phyloP scores from a whole-genome alignment of 371 early-diverging fungal genomes.

The Mucor saturninus region DNA sequence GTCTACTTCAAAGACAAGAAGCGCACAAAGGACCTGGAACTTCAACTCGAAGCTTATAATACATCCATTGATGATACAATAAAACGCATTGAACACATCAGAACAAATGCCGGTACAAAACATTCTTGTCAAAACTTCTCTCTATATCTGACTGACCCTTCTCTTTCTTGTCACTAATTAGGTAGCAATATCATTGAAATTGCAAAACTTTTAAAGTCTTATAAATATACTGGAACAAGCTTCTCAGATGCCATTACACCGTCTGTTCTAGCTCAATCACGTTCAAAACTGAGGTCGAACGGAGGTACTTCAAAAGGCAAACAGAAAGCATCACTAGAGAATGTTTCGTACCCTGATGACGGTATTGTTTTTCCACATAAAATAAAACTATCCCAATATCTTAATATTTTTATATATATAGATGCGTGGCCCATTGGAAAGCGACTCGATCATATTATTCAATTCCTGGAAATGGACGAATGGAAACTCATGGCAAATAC shows the following conservation, averaged over 20 bases:
- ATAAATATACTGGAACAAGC: constrained; percentile 39
- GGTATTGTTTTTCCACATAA: constrained; percentile 27
- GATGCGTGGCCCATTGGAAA: constrained; percentile 48
- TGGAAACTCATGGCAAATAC: constrained; percentile 34
- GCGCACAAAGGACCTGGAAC: constrained; percentile 58
- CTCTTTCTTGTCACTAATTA: not conserved
- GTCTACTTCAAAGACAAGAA: constrained; percentile 55
- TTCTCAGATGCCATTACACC: constrained; percentile 43
- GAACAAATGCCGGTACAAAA: constrained; percentile 42
- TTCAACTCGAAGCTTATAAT: constrained; percentile 49
- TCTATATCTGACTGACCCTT: not conserved
- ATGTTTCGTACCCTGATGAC: constrained; percentile 52
- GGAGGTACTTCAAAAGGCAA: constrained; percentile 40
- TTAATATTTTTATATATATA: constrained; percentile 14
- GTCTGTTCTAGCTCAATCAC: constrained; percentile 32
- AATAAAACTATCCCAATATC: not conserved
- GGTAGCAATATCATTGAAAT: constrained; percentile 41
- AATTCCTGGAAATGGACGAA: constrained; percentile 42
- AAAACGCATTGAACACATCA: constrained; percentile 51
- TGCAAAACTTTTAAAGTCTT: constrained; percentile 38
- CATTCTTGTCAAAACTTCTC: not conserved
- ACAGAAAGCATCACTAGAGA: constrained; percentile 43
- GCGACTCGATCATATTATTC: constrained; percentile 39
- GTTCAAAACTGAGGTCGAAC: constrained; percentile 44
- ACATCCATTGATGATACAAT: constrained; percentile 49